Base-by-base conservation (phyloP, 208 protist genomes). In the Leishmania gerbilli region DNA sequence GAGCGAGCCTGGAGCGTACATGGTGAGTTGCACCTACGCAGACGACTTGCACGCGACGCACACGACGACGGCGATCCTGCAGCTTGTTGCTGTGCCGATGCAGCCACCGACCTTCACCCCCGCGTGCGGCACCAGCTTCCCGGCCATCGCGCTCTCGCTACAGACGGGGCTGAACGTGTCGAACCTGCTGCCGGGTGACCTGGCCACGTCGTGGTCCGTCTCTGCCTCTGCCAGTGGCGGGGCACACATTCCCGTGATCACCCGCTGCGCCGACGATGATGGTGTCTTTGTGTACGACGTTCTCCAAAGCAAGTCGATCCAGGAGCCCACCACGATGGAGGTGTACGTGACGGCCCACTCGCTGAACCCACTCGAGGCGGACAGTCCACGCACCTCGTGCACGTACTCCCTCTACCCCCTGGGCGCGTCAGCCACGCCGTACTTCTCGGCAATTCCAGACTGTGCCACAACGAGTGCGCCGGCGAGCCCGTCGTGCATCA, bases 1-100 rank as follows among this genome's bases (percentile, higher is more conserved):
- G 58, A 31, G 68, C 37, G 77, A 27, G 13, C 89, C 89, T 40
- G 89, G 91, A 21, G 71, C 3, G 34, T 92, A 89, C 86, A 84
- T 76, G 21, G 76, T 95, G 40, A 84, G 82, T 58, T 93, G 91
- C 79, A 72, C 69, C 62, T 93, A 95, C 86, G 65, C 71, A 15
- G 91, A 95, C 75, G 80, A 87, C 67, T 76, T 93, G 8, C 71
- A 79, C 27, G 53, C 65, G 47, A 64, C 49, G 56, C 84, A 87
- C 80, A 77, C 42, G 34, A 67, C 85, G 17, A 82, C n/a, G 21
- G 51, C 51, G 47, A 40, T 77, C 45, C 65, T 91, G 71, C 56
- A 79, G 42, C 62, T 93, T 15, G 40, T 83, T 15, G 79, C 89
- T 49, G 56, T 79, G 65, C 77, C 88, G 40, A 75, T 95, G 68